Evolutionary conservation across 129 eudicot species (phyloP).

Genomic region (Gnaphalium uliginosum): DNA sequence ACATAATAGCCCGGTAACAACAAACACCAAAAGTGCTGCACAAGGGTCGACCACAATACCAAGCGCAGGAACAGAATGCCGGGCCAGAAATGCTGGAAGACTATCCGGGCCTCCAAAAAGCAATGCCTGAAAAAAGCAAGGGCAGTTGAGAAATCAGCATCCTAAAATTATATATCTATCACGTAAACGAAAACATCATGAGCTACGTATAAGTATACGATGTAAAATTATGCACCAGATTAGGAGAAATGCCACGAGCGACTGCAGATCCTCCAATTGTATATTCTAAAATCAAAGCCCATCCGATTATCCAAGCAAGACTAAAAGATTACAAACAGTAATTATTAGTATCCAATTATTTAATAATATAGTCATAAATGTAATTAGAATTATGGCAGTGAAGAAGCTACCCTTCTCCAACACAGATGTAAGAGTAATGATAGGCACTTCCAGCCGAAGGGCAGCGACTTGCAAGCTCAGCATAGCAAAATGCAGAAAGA

Average conservation of each 20-base stretch:
- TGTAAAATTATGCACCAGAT: constrained; percentile 56
- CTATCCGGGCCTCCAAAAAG: constrained; percentile 89
- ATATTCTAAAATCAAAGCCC: constrained; percentile 97
- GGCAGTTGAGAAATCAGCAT: constrained; percentile 16
- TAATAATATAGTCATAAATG: background rate
- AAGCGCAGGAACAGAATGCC: constrained; percentile 69
- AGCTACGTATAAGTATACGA: background rate
- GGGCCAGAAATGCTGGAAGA: constrained; percentile 81
- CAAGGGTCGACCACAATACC: constrained; percentile 88
- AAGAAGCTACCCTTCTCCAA: constrained; percentile 89
- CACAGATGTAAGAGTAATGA: constrained; percentile 93
- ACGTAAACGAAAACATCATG: constrained; percentile 2
- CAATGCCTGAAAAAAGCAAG: constrained; percentile 56
- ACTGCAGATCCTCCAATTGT: constrained; percentile 98
- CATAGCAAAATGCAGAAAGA: constrained; percentile 97
- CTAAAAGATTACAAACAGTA: constrained; percentile 36
- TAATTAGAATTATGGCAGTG: background rate
- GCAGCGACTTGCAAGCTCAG: constrained; percentile 98
- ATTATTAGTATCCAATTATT: constrained; percentile 14
- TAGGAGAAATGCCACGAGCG: constrained; percentile 98
- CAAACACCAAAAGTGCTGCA: constrained; percentile 79
- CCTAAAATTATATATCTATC: background rate
- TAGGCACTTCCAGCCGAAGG: constrained; percentile 99
- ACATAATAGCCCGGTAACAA: constrained; percentile 79
- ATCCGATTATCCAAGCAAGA: constrained; percentile 97